Base-by-base conservation (phyloP, 2,329 filamentous ascomycete species). In the Hymenoscyphus salicellus region DNA sequence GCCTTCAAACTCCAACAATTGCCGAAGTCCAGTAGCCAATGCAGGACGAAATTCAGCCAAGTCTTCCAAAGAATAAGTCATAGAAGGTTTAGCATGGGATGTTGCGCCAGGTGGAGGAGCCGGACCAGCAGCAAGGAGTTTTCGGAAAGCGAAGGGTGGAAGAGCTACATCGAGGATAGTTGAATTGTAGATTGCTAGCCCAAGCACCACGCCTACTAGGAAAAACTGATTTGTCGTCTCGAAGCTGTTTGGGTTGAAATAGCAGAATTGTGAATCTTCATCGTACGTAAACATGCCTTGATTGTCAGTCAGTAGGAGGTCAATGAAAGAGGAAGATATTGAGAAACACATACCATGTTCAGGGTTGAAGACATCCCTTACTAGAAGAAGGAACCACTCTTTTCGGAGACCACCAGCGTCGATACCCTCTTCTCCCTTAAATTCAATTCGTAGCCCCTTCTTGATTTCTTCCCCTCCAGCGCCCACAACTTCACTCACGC, bases 171-270 rank as follows among this genome's bases (percentile, higher is more conserved):
- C 93, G 20, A 97, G 81, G 70, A 97, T 97, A 0, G 92, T 97
- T 2, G 92, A 96, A 77, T 97, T 97, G 79, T 97, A 96, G 66
- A 97, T 96, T 16, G 93, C 93, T 65, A 97, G 81, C 0, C 93
- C 93, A 62, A 97, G 83, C 7, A 97, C 83, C 14, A 95, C 91
- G 0, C 93, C 93, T 32, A 97, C 90, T 26, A 97, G 83, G 74
- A 95, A 96, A 77, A 91, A 97, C 70, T 96, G 92, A 73, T 97
- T 92, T 0, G 92, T 93, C 0, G 91, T 93, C 75, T 97, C 93
- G 71, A 97, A 93, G 17, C 91, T 92, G 74, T 89, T 86, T 0
- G 93, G 90, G 74, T 97, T 97, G 79, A 97, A 97, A 77, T 97
- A 97, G 78, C 93, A 97, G 74, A 90, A 92, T 57, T 86, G 86